A percentile compares a stretch with the other conserved stretches of the same genome.
These are phyloP conservation scores for Dichotomopilus funicola DNA, from an alignment of 2,329 filamentous ascomycete species.

Conservation along the genomic window DNA sequence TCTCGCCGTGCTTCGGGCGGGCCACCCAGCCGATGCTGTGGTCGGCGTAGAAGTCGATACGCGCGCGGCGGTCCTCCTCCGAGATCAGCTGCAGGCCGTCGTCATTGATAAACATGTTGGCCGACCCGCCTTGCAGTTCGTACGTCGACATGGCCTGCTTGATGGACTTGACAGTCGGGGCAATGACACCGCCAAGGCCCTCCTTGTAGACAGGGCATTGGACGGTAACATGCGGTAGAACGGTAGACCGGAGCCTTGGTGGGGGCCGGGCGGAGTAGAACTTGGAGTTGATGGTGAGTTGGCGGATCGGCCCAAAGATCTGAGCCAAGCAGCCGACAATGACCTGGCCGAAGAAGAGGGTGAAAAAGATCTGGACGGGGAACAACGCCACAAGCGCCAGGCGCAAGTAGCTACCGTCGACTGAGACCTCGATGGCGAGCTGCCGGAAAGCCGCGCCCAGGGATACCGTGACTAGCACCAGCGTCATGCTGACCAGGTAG, in stretches of 20 bases:
- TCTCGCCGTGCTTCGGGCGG: constrained; percentile 56
- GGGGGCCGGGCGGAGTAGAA: constrained; percentile 73
- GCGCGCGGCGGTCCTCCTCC: constrained; percentile 54
- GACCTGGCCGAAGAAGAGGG: constrained; percentile 73
- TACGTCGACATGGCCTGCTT: constrained; percentile 73
- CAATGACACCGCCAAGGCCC: constrained; percentile 66
- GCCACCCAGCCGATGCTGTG: constrained; percentile 66
- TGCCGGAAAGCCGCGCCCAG: constrained; percentile 65
- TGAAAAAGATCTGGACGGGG: constrained; percentile 73
- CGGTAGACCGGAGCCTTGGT: constrained; percentile 48
- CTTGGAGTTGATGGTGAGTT: constrained; percentile 69
- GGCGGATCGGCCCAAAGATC: constrained; percentile 66
- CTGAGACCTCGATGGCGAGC: constrained; percentile 60
- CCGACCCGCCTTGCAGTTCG: constrained; percentile 69
- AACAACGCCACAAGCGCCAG: constrained; percentile 59
- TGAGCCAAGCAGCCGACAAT: constrained; percentile 70
- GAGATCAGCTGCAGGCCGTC: constrained; percentile 64
- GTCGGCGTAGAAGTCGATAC: constrained; percentile 63
- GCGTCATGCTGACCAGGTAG: constrained; percentile 58
- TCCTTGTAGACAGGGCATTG: constrained; percentile 89
- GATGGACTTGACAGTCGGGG: constrained; percentile 69
- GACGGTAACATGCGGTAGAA: constrained; percentile 69
- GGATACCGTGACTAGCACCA: constrained; percentile 58
- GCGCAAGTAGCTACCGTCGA: constrained; percentile 57
- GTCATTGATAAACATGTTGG: constrained; percentile 71